Evolutionary conservation across 495 filamentous ascomycete genomes (phyloP).

Genomic region (Immersiella caudata): DNA sequence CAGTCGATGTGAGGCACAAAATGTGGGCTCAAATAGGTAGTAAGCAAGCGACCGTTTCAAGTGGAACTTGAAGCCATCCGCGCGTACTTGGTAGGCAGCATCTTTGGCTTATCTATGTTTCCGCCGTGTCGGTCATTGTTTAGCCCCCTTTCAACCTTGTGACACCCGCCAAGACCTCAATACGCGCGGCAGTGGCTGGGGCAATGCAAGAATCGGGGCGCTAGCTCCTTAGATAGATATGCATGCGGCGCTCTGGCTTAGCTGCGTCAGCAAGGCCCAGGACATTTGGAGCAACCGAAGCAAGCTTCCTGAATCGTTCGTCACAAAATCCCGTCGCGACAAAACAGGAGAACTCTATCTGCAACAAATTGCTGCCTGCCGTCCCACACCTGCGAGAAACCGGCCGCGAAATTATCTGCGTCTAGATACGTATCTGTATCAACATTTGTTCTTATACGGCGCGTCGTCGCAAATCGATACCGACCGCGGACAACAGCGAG

Average conservation of each 20-base stretch:
- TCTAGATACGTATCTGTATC: neutral
- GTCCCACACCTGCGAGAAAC: neutral
- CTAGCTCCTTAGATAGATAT: neutral
- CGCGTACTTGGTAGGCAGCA: no score
- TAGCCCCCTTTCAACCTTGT: slow-evolving; percentile 3
- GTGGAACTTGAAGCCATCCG: no score
- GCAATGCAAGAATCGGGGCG: slow-evolving; percentile 2
- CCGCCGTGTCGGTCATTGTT: neutral
- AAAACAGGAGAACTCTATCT: neutral
- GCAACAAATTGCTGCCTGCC: neutral
- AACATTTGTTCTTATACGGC: neutral
- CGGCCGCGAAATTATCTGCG: neutral
- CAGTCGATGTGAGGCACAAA: no score
- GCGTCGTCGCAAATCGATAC: neutral
- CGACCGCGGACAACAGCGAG: neutral
- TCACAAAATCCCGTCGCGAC: neutral
- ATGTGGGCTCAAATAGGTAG: no score
- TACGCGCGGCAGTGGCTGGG: neutral
- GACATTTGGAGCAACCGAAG: neutral
- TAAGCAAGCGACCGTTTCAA: no score
- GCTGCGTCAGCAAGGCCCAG: slow-evolving; percentile 10
- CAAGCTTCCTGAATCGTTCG: slow-evolving; percentile 3
- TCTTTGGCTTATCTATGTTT: neutral
- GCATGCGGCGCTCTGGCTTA: neutral
- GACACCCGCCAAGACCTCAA: neutral